A percentile compares a stretch with the other conserved stretches of the same genome.
Conservation (phyloP, 2,329 filamentous ascomycete species). For the Phaeosphaeriaceae sp. region DNA sequence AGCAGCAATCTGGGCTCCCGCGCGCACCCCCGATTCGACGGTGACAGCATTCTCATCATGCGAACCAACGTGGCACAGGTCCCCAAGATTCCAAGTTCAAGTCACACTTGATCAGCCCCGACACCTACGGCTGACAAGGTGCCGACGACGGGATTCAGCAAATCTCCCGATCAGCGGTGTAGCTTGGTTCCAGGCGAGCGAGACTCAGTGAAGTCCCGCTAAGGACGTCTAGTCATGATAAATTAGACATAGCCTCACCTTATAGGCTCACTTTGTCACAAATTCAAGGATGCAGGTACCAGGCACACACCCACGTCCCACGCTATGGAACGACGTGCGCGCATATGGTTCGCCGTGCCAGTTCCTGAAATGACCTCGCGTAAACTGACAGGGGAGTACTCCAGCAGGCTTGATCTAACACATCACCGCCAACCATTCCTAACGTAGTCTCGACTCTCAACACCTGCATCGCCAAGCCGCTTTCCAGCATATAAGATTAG, state of each 20-base stretch:
- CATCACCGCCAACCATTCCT: slow-evolving; percentile 3
- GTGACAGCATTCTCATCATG: no score
- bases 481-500: background rate
- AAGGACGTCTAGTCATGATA: background rate
- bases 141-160: no score
- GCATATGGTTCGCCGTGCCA: slow-evolving; percentile 7
- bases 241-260: background rate
- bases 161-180: no score
- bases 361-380: slow-evolving; percentile 1
- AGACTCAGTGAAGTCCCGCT: background rate
- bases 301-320: slow-evolving; percentile 3
- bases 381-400: slow-evolving; percentile 1
- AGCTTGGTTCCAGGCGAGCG: no score
- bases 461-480: slow-evolving; percentile 4
- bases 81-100: no score
- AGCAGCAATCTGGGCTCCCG: no score
- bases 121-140: no score
- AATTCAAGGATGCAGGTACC: background rate
- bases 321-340: slow-evolving; percentile 6
- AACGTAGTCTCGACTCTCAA: background rate
- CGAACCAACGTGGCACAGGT: no score
- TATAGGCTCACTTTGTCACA: slow-evolving; percentile 1
- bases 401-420: slow-evolving; percentile 5
- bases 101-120: no score
- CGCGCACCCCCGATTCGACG: no score